Evolutionary conservation across 129 eudicot species (phyloP), one percentile per base, ranked within the genome.

Genomic region (Arctium minus): DNA sequence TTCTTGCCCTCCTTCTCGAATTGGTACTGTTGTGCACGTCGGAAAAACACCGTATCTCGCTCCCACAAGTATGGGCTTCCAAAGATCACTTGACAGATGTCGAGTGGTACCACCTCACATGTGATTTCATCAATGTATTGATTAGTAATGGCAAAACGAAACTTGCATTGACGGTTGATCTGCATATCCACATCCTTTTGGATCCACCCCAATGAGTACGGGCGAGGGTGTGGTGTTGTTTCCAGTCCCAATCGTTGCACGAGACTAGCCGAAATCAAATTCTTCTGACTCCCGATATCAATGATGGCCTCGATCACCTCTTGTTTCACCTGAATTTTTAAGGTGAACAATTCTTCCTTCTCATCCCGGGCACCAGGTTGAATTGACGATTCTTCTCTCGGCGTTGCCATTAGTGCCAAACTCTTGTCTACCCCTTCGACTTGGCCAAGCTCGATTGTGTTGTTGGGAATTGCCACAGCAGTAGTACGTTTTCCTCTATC

Each of bases 21-120:
- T 44, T 12, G 32, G n/a, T 72, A 72, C 30, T 76, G 79, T 9
- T 78, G 83, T 56, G 53, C 79, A 15, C 80, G 62, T 31, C 80
- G 44, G 17, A 40, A 53, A 39, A 68, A 79, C 3, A 84, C 18
- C 1, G 60, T 83, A 56, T 84, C 71, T 29, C 80, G 12, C 36
- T 72, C 87, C 79, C 80, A 72, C 9, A 79, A 29, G 37, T 78
- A 78, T 13, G 83, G 86, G 39, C 69, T 84, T 2, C 83, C 83
- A 8, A 78, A 72, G 10, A 82, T 74, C 30, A 82, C 81, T 31
- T 82, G 81, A 42, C 81, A 75, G 4, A 82, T 68, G 64, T 82
- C 85, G 1, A 82, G 60, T 5, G 76, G 81, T 5, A 74, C 81
- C 27, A 75, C 81, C 40, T 82, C 85, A 30, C 81, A 67, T 6